phyloP scores from a whole-genome alignment of 345 rosid species.

The Rhodamnia rubescens region DNA sequence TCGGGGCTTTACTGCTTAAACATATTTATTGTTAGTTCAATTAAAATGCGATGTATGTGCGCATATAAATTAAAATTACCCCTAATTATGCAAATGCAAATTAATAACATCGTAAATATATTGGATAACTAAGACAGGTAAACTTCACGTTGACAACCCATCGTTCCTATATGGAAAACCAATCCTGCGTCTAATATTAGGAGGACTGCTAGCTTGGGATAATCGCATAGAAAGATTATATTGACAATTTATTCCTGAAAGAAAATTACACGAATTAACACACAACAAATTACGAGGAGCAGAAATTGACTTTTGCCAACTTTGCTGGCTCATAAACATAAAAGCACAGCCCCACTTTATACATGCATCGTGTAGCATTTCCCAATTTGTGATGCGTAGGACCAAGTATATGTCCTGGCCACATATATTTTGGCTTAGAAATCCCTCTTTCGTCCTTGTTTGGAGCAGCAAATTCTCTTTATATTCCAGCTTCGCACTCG shows the following conservation, averaged over 20 bases:
- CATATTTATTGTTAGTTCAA: too few relatives aligned
- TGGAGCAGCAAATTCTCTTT: neutral
- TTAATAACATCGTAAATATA: too few relatives aligned
- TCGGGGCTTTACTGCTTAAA: too few relatives aligned
- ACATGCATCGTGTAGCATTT: neutral
- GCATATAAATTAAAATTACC: too few relatives aligned
- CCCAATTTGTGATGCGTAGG: neutral
- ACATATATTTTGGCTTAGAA: neutral
- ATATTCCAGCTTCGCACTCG: conserved; percentile 71
- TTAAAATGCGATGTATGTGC: too few relatives aligned
- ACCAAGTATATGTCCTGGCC: neutral
- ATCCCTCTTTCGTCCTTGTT: neutral
- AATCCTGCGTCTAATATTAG: too few relatives aligned
- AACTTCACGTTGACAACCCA: too few relatives aligned
- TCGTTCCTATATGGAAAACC: too few relatives aligned
- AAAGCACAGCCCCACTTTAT: neutral
- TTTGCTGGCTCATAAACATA: neutral
- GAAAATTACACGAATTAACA: neutral
- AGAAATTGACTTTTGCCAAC: neutral
- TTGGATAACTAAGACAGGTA: too few relatives aligned
- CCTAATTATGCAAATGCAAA: too few relatives aligned
- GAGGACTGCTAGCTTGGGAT: too few relatives aligned
- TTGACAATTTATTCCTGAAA: neutral
- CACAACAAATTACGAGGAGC: neutral
- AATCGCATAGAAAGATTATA: neutral